Base-by-base conservation (phyloP, 768 basidiomycete species). In the Russula vinacea region DNA sequence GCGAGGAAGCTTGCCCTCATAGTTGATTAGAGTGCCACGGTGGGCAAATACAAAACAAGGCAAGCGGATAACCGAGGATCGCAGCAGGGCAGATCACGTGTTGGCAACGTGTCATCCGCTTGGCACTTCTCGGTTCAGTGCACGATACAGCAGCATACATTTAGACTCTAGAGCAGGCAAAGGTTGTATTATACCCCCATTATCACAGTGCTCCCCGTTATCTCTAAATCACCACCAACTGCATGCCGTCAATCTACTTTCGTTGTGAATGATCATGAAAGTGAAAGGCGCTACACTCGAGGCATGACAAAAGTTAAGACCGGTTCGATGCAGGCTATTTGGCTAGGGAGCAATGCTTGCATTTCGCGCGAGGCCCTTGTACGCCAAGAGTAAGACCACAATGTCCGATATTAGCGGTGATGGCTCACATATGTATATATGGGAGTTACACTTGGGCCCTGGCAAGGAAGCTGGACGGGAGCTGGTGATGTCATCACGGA, bases 1-100 rank as follows among this genome's bases (percentile, higher is more conserved):
- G 26, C 19, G 33, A 65, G 11, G 39, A 56, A 24, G 50, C 24
- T 24, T 6, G 19, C 33, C 50, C 59, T 56, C 64, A 65, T 65
- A 14, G 37, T n/a, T 22, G 8, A 51, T 61, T 60, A 60, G 40
- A 19, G 29, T 13, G 53, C 62, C 58, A n/a, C 29, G 13, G 0
- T 35, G 60, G 60, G 35, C 17, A 40, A 10, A 35, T 44, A 2
- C 6, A 17, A 35, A 22, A n/a, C n/a, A n/a, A 22, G n/a, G 33
- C 2, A 22, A n/a, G 6, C 17, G n/a, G n/a, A 29, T 50, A 22
- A 26, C 22, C 22, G 26, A 24, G 14, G 49, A 26, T n/a, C 5
- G 8, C 24, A 4, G 49, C 49, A 17, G 22, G 4, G 26, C 26
- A 14, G 35, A 32, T 59, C 49, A 59, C 50, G 37, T 53, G 49